Evolutionary conservation across 257 asterid species (phyloP).

Genomic region (Jacaranda mimosifolia): DNA sequence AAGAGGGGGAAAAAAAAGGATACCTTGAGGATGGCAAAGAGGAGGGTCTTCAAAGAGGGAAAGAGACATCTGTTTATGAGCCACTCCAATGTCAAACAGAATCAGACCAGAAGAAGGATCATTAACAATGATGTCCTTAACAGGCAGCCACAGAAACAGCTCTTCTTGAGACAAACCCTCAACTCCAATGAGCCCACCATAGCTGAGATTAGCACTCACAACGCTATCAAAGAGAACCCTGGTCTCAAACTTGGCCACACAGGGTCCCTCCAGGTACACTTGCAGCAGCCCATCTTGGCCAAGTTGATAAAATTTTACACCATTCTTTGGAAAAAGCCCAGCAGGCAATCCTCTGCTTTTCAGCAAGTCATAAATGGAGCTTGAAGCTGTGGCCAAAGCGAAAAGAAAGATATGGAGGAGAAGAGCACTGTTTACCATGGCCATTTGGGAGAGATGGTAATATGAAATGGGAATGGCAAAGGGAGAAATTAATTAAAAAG

Average conservation of each 20-base stretch:
- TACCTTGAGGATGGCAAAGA: conserved; percentile 73
- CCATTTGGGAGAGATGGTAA: conserved; percentile 18
- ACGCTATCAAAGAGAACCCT: conserved; percentile 74
- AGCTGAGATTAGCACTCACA: conserved; percentile 83
- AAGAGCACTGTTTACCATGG: conserved; percentile 28
- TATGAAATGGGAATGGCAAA: conserved; percentile 21
- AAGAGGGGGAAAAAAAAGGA: neutral
- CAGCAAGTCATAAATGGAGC: conserved; percentile 72
- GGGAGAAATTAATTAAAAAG: neutral
- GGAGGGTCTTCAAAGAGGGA: conserved; percentile 92
- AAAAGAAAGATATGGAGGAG: conserved; percentile 37
- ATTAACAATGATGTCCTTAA: conserved; percentile 77
- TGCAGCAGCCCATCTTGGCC: conserved; percentile 61
- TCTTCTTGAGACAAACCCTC: conserved; percentile 89
- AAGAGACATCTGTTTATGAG: conserved; percentile 83
- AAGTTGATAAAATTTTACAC: conserved; percentile 62
- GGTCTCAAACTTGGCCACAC: conserved; percentile 77
- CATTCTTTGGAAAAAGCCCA: conserved; percentile 86
- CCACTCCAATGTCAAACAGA: conserved; percentile 87
- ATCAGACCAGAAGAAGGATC: conserved; percentile 89
- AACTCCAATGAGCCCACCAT: conserved; percentile 81
- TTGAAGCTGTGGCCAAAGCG: conserved; percentile 28
- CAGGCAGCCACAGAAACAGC: conserved; percentile 92
- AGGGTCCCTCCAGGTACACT: conserved; percentile 78
- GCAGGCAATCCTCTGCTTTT: conserved; percentile 77